Evolutionary conservation across 805 yeast genomes (phyloP).

Genomic region (Candida sonorensis): DNA sequence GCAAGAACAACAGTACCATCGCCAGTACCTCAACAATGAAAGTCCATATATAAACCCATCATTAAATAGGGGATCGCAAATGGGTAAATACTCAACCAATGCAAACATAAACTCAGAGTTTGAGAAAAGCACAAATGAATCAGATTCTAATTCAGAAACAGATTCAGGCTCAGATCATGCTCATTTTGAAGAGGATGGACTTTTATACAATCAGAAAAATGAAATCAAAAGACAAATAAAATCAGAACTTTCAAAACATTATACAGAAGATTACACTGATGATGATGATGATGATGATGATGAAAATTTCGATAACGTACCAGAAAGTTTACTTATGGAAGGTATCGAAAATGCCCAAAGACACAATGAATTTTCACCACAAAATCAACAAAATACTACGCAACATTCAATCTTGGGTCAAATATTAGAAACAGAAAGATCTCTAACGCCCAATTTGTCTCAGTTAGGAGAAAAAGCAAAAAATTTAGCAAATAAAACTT

Average conservation of each 20-base stretch:
- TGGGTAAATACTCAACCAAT: too few species aligned
- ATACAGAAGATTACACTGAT: too few species aligned
- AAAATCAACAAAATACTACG: too few species aligned
- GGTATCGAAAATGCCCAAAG: conserved; percentile 6
- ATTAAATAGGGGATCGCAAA: too few species aligned
- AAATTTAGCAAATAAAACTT: conserved; percentile 20
- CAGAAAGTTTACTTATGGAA: conserved; percentile 23
- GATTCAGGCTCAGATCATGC: neutral
- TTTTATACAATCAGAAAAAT: conserved; percentile 13
- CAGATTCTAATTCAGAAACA: conserved; percentile 8
- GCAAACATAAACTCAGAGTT: conserved; percentile 22
- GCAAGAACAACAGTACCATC: too few species aligned
- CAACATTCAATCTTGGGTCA: conserved; percentile 11
- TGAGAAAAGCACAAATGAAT: conserved; percentile 15
- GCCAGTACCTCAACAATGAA: too few species aligned
- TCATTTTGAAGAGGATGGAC: conserved; percentile 2
- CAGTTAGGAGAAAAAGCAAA: conserved; percentile 23
- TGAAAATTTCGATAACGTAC: conserved; percentile 20
- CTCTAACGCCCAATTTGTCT: conserved; percentile 13
- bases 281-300: too few species aligned
- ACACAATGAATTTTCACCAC: too few species aligned
- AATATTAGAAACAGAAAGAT: conserved; percentile 14
- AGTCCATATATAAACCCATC: too few species aligned
- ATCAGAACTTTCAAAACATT: conserved; percentile 16
- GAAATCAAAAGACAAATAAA: conserved; percentile 14